Percentiles rank a stretch among this genome's conserved stretches.
These are phyloP conservation scores for Talaromyces sp. DNA, from an alignment of 2,329 filamentous ascomycete genomes.

Conservation along the genomic window DNA sequence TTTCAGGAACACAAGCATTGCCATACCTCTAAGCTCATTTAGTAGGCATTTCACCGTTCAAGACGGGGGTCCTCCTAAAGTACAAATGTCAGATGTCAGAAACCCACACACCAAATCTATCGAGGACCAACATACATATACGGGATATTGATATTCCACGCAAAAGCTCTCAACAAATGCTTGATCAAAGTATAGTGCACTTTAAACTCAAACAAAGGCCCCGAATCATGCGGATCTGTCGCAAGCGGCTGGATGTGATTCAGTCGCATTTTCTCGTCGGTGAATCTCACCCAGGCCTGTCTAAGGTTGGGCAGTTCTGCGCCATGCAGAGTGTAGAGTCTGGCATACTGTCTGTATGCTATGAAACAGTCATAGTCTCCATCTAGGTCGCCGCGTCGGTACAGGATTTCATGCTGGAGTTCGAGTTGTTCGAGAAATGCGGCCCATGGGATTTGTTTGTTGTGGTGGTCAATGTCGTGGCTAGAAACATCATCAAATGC, in stretches of 20 bases:
- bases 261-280: neutral
- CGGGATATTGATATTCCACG: constrained; percentile 9
- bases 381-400: neutral
- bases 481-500: neutral
- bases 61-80: neutral
- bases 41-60: neutral
- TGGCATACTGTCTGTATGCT: constrained; percentile 4
- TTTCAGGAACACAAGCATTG: no score
- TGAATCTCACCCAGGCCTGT: constrained; percentile 6
- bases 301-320: constrained; percentile 3
- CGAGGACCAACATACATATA: neutral
- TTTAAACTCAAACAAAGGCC: constrained; percentile 8
- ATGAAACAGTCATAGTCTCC: constrained; percentile 11
- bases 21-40: no score
- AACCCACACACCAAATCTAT: neutral
- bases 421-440: neutral
- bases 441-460: neutral
- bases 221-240: constrained; percentile 3
- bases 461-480: neutral
- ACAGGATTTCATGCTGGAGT: neutral
- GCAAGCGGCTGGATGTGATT: constrained; percentile 1
- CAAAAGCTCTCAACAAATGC: constrained; percentile 10
- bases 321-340: constrained; percentile 3
- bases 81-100: neutral
- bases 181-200: constrained; percentile 8